Evolutionary conservation across 139 green algal genomes (phyloP).

Genomic region (Ostreobium quekettii): DNA sequence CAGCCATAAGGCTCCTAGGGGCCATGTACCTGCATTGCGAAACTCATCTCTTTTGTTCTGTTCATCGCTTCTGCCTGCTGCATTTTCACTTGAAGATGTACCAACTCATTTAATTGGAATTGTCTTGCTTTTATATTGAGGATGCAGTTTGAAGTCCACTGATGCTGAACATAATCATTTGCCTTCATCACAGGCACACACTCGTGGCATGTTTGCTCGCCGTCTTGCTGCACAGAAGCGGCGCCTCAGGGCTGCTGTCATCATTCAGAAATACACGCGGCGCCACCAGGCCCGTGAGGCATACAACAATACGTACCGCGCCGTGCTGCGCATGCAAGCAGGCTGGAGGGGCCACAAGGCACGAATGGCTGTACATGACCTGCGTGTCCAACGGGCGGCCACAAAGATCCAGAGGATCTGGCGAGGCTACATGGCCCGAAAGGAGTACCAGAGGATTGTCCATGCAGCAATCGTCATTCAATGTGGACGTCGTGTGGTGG

Average conservation of each 20-base stretch:
- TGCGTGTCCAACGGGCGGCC: constrained; percentile 24
- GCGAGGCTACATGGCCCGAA: constrained; percentile 9
- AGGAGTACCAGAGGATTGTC: constrained; percentile 19
- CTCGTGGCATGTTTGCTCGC: constrained; percentile 42
- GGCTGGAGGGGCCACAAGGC: constrained; percentile 24
- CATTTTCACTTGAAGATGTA: too few species aligned
- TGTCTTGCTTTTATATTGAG: too few species aligned
- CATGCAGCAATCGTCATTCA: constrained; percentile 36
- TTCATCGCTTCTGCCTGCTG: too few species aligned
- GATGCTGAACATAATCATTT: too few species aligned
- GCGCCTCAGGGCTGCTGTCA: constrained; percentile 36
- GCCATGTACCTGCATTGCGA: too few species aligned
- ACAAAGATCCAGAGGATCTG: constrained; percentile 29
- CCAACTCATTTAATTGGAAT: too few species aligned
- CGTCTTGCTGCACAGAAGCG: constrained; percentile 31
- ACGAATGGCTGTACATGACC: not conserved
- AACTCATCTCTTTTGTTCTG: too few species aligned
- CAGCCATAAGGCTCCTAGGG: too few species aligned
- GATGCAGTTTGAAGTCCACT: too few species aligned
- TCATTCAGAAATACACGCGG: constrained; percentile 43
- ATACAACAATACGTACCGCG: constrained; percentile 26
- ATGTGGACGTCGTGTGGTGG: too few species aligned
- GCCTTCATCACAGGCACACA: constrained; percentile 41
- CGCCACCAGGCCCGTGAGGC: constrained; percentile 25
- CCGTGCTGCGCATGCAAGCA: constrained; percentile 41